Conservation (phyloP, 169 alveolate species). For the Nephromyces sp. region DNA sequence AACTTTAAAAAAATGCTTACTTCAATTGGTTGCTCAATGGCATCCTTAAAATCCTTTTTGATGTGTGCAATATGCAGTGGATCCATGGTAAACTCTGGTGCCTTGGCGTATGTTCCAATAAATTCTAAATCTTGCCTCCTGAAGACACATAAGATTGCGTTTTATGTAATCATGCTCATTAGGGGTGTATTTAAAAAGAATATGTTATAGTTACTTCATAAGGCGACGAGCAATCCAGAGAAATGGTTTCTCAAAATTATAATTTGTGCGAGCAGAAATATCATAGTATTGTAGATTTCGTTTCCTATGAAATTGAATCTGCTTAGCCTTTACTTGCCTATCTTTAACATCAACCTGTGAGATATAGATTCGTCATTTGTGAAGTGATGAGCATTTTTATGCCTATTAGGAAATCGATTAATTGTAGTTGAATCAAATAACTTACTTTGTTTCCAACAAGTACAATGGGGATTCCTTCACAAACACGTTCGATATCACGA, state of each 20-base stretch:
- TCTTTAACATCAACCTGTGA: conserved; percentile 78
- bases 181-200: too few relatives aligned
- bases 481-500: conserved; percentile 96
- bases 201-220: conserved; percentile 51
- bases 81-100: conserved; percentile 78
- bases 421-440: too few relatives aligned
- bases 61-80: conserved; percentile 70
- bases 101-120: conserved; percentile 78
- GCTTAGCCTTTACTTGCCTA: conserved; percentile 98
- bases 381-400: too few relatives aligned
- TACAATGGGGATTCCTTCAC: conserved; percentile 97
- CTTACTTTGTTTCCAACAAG: conserved; percentile 97
- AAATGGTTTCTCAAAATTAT: conserved; percentile 97
- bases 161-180: not conserved
- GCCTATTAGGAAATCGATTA: too few relatives aligned
- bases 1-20: not conserved
- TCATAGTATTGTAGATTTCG: conserved; percentile 94
- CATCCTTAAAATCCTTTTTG: conserved; percentile 76
- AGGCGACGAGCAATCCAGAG: conserved; percentile 92
- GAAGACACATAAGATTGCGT: not conserved
- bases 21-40: conserved; percentile 74
- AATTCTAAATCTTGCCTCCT: not conserved
- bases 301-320: conserved; percentile 95
- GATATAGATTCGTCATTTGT: too few relatives aligned
- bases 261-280: conserved; percentile 93